Percentiles rank a stretch among this genome's conserved stretches.
Evolutionary conservation across 306 rosid genomes (phyloP).

Genomic region (Chamaecrista fasciculata): DNA sequence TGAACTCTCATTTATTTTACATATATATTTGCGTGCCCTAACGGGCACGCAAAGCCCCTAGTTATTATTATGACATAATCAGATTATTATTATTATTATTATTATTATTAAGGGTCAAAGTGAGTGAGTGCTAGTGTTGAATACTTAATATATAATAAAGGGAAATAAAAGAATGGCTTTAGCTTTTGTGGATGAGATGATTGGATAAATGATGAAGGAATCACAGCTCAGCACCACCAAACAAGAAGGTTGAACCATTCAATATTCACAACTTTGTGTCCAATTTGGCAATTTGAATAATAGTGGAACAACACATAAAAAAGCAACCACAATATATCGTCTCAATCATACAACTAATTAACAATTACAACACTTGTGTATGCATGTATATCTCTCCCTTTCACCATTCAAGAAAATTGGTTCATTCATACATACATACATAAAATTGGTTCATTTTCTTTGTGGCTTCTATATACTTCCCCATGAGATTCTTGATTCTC

Average conservation of each 20-base stretch:
- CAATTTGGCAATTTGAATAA: not conserved
- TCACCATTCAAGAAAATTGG: not conserved
- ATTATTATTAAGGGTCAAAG: constrained; percentile 25
- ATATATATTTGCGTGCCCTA: no score
- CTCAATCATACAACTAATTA: constrained; percentile 13
- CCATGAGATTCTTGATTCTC: not conserved
- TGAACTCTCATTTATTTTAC: no score
- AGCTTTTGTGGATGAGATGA: constrained; percentile 26
- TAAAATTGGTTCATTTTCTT: not conserved
- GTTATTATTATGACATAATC: no score
- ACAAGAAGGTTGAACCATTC: not conserved
- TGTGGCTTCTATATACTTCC: not conserved
- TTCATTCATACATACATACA: not conserved
- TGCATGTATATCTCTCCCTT: not conserved
- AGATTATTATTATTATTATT: no score
- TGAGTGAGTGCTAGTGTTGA: not conserved
- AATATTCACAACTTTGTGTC: constrained; percentile 21
- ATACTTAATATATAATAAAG: constrained; percentile 21
- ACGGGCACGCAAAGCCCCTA: no score
- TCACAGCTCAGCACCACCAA: constrained; percentile 42
- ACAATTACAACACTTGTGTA: not conserved
- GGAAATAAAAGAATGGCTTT: constrained; percentile 17
- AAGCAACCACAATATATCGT: not conserved
- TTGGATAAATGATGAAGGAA: constrained; percentile 18
- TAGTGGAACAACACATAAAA: constrained; percentile 23